phyloP scores from a whole-genome alignment of 805 yeast species.

The Saccharomycopsis oosterbeekiorum region DNA sequence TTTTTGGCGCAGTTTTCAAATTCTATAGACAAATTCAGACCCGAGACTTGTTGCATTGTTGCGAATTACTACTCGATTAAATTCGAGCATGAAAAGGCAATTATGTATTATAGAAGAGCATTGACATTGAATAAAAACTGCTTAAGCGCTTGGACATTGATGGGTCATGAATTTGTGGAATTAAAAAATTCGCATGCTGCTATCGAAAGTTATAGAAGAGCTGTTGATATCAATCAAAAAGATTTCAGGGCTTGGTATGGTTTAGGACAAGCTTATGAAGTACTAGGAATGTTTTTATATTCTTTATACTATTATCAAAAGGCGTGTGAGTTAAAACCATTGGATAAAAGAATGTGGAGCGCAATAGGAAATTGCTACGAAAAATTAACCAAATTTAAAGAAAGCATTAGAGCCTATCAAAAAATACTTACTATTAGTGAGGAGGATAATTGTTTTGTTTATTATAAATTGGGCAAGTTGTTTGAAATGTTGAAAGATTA shows the following conservation, averaged over 20 bases:
- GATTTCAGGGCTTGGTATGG: constrained; percentile 99
- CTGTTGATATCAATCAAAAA: constrained; percentile 78
- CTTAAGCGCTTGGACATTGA: constrained; percentile 89
- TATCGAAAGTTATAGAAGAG: constrained; percentile 86
- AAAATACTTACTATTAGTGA: constrained; percentile 52
- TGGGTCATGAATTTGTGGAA: constrained; percentile 99
- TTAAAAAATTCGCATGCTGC: constrained; percentile 96
- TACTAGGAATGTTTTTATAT: constrained; percentile 86
- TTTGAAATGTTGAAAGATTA: constrained; percentile 47
- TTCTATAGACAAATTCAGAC: constrained; percentile 73
- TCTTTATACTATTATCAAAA: constrained; percentile 87
- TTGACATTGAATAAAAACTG: constrained; percentile 70
- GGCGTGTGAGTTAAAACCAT: constrained; percentile 80
- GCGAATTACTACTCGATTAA: constrained; percentile 90
- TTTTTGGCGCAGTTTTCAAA: constrained; percentile 79
- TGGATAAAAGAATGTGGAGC: constrained; percentile 93
- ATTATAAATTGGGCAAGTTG: constrained; percentile 59
- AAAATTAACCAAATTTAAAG: constrained; percentile 56
- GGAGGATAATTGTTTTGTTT: constrained; percentile 41
- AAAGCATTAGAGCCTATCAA: constrained; percentile 72
- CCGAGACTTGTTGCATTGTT: constrained; percentile 89
- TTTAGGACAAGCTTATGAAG: constrained; percentile 95
- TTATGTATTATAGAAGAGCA: constrained; percentile 86
- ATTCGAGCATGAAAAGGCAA: constrained; percentile 91
- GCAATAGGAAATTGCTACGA: constrained; percentile 88